These are phyloP conservation scores for Mortierella sp. DNA, from an alignment of 371 early-diverging fungal genomes.

Conservation along the genomic window DNA sequence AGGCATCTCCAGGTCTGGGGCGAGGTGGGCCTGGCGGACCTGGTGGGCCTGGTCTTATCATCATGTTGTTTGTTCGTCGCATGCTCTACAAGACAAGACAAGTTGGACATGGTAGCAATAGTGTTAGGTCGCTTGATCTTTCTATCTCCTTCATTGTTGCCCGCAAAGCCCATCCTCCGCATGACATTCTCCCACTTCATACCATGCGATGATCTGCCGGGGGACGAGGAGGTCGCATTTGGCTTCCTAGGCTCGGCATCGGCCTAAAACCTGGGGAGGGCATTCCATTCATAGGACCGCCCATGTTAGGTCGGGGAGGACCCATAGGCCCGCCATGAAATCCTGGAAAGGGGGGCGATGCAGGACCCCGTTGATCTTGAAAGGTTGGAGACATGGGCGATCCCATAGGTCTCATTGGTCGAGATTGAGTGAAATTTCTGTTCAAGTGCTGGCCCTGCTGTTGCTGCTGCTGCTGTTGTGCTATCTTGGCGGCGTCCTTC, in stretches of 20 bases:
- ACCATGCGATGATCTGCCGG: conserved; percentile 45
- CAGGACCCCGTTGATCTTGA: conserved; percentile 34
- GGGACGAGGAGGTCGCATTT: conserved; percentile 24
- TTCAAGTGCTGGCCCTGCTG: conserved; percentile 16
- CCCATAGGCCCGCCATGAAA: conserved; percentile 43
- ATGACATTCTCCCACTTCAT: too few relatives aligned
- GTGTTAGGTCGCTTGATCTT: neutral
- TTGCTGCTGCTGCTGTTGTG: conserved; percentile 37
- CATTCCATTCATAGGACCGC: conserved; percentile 11
- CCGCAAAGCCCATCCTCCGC: too few relatives aligned
- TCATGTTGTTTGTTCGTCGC: conserved; percentile 37
- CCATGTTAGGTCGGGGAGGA: too few relatives aligned
- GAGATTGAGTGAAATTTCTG: conserved; percentile 25
- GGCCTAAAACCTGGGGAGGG: conserved; percentile 35
- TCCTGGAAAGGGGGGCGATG: conserved; percentile 32
- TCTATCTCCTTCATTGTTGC: too few relatives aligned
- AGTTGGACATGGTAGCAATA: neutral
- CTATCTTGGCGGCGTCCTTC: conserved; percentile 24
- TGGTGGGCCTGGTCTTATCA: conserved; percentile 6
- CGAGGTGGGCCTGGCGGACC: conserved; percentile 15
- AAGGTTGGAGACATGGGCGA: conserved; percentile 42
- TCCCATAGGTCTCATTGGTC: conserved; percentile 44
- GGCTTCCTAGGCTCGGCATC: conserved; percentile 22
- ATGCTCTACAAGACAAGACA: conserved; percentile 27
- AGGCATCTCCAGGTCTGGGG: conserved; percentile 19